These are phyloP conservation scores for Helicostylum pulchrum DNA, from an alignment of 192 early-diverging fungal genomes.

Conservation along the genomic window DNA sequence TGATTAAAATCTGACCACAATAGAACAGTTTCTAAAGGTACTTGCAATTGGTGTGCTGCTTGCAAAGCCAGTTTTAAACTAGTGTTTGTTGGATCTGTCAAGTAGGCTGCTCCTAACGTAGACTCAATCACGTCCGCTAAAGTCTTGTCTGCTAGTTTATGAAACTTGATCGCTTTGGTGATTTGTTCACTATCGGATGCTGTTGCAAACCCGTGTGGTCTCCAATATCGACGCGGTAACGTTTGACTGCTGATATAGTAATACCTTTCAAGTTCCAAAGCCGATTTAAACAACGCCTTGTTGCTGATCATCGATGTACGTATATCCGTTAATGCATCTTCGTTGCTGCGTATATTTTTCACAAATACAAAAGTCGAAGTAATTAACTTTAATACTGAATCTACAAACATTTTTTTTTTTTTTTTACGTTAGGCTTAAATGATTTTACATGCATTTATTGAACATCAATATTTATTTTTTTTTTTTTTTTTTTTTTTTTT, in stretches of 20 bases:
- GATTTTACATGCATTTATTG: no score
- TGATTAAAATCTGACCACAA: constrained; percentile 44
- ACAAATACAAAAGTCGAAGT: constrained; percentile 73
- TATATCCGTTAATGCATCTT: constrained; percentile 69
- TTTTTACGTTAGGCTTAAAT: no score
- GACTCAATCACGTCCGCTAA: constrained; percentile 86
- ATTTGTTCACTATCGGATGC: constrained; percentile 17
- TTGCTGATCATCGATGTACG: constrained; percentile 77
- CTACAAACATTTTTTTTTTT: no score
- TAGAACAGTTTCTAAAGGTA: constrained; percentile 51
- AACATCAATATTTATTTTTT: no score
- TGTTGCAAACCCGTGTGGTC: constrained; percentile 40
- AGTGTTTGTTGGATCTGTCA: constrained; percentile 48
- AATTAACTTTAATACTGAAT: constrained; percentile 82
- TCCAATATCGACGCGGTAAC: constrained; percentile 56
- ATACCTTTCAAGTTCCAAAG: constrained; percentile 50
- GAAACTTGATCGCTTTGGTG: constrained; percentile 23
- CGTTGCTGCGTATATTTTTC: constrained; percentile 67
- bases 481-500: not conserved
- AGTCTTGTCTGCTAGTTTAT: constrained; percentile 72
- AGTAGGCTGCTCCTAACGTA: constrained; percentile 69
- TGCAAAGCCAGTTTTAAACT: constrained; percentile 42
- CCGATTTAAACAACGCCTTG: constrained; percentile 55
- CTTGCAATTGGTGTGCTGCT: constrained; percentile 49
- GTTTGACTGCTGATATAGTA: constrained; percentile 59